A percentile compares a stretch with the other conserved stretches of the same genome.
These are phyloP conservation scores for Colletotrichum sp. DNA, from an alignment of 2,329 filamentous ascomycete species.

Conservation along the genomic window DNA sequence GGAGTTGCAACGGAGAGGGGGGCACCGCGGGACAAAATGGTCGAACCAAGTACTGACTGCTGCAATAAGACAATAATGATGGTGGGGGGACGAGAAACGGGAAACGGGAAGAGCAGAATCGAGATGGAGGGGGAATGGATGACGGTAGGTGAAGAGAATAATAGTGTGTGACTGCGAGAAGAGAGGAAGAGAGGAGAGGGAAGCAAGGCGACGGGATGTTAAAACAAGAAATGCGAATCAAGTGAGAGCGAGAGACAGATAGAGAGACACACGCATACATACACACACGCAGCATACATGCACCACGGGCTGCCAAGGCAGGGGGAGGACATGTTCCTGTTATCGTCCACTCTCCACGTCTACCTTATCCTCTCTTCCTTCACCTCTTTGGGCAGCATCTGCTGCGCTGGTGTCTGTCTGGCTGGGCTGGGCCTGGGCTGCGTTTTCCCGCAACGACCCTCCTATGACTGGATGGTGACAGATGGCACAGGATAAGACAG, in stretches of 20 bases:
- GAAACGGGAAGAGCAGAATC: not conserved
- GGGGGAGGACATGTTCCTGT: not conserved
- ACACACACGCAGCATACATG: not conserved
- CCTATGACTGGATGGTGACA: conserved; percentile 14
- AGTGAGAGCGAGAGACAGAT: not conserved
- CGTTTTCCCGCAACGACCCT: not conserved
- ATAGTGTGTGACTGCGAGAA: not conserved
- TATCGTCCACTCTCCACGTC: conserved; percentile 9
- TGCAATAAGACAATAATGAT: not conserved
- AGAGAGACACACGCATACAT: not conserved
- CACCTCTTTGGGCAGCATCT: not conserved
- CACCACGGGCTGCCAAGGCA: conserved; percentile 13
- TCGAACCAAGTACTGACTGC: not conserved
- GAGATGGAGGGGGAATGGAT: not conserved
- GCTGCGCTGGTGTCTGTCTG: not conserved
- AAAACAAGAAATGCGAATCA: conserved; percentile 2
- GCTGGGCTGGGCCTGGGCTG: not conserved
- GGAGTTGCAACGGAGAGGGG: not conserved
- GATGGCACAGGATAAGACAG: conserved; percentile 7
- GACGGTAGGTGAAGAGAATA: not conserved
- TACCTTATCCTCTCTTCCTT: not conserved
- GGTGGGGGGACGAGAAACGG: not conserved
- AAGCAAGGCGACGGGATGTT: not conserved
- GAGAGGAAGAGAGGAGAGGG: not conserved
- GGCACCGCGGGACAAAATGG: not conserved